Evolutionary conservation across 257 asterid species (phyloP).

Genomic region (Cordia subcordata): DNA sequence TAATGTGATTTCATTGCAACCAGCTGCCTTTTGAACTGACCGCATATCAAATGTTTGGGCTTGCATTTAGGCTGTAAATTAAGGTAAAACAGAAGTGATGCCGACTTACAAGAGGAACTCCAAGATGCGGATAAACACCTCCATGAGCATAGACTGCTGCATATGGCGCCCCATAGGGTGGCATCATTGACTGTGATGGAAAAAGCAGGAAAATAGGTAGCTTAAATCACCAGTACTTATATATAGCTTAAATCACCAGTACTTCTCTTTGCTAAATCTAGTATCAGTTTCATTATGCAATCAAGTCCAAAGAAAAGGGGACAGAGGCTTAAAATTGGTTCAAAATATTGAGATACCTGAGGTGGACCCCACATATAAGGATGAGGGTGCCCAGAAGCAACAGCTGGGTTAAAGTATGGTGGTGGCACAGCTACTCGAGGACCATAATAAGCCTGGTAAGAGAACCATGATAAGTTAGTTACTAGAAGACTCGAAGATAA

Average conservation of each 20-base stretch:
- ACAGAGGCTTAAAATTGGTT: neutral
- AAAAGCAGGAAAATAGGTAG: neutral
- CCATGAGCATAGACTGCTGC: constrained; percentile 78
- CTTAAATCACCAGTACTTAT: neutral
- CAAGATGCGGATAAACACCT: constrained; percentile 84
- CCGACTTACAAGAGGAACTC: constrained; percentile 74
- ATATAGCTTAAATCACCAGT: neutral
- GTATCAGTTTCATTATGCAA: no score
- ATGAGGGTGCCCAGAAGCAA: constrained; percentile 74
- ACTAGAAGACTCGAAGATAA: neutral
- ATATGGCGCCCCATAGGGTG: constrained; percentile 86
- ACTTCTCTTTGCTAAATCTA: neutral
- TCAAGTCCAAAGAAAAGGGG: no score
- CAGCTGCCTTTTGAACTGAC: no score
- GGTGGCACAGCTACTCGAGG: constrained; percentile 82
- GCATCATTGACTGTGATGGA: constrained; percentile 64
- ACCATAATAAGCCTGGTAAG: constrained; percentile 80
- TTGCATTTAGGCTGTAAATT: neutral
- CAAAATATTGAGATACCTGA: constrained; percentile 50
- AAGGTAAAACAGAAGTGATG: neutral
- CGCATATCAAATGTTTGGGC: no score
- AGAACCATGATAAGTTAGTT: neutral
- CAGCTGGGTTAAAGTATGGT: constrained; percentile 73
- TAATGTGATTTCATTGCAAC: no score
- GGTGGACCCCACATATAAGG: constrained; percentile 98